A percentile compares a stretch with the other conserved stretches of the same genome.
phyloP scores from a whole-genome alignment of 371 early-diverging fungal genomes.

The Apophysomyces elegans region DNA sequence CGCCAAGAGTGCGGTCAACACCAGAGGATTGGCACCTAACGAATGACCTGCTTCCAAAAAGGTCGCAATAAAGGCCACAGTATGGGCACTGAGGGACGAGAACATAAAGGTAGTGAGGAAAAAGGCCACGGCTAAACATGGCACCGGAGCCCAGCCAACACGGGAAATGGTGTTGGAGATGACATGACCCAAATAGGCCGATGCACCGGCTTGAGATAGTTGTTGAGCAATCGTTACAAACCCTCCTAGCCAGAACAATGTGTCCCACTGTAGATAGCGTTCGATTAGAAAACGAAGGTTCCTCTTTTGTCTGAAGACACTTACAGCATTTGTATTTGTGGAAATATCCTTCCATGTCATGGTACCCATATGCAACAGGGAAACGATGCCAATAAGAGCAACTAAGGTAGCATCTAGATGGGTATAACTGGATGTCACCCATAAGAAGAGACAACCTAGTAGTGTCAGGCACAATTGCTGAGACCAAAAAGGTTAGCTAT shows the following conservation, averaged over 20 bases:
- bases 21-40: slow-evolving; percentile 61
- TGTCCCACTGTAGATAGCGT: slow-evolving; percentile 65
- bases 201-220: slow-evolving; percentile 68
- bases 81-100: slow-evolving; percentile 69
- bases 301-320: slow-evolving; percentile 12
- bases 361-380: slow-evolving; percentile 60
- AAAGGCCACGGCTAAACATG: slow-evolving; percentile 64
- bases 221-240: slow-evolving; percentile 81
- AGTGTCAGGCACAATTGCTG: slow-evolving; percentile 60
- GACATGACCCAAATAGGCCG: slow-evolving; percentile 62
- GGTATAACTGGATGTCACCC: slow-evolving; percentile 69
- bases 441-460: slow-evolving; percentile 60
- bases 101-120: slow-evolving; percentile 77
- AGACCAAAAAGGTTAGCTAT: slow-evolving; percentile 9
- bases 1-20: slow-evolving; percentile 63
- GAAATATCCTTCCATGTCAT: slow-evolving; percentile 75
- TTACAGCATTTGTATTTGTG: slow-evolving; percentile 67
- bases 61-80: slow-evolving; percentile 74
- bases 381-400: slow-evolving; percentile 64
- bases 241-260: slow-evolving; percentile 80
- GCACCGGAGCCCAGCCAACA: slow-evolving; percentile 41
- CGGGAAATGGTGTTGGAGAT: slow-evolving; percentile 48
- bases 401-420: slow-evolving; percentile 73
- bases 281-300: slow-evolving; percentile 16
- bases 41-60: slow-evolving; percentile 75